Evolutionary conservation across 163 green algal species (phyloP), one percentile per base, ranked within the genome.

Genomic region (Picocystis sp.): DNA sequence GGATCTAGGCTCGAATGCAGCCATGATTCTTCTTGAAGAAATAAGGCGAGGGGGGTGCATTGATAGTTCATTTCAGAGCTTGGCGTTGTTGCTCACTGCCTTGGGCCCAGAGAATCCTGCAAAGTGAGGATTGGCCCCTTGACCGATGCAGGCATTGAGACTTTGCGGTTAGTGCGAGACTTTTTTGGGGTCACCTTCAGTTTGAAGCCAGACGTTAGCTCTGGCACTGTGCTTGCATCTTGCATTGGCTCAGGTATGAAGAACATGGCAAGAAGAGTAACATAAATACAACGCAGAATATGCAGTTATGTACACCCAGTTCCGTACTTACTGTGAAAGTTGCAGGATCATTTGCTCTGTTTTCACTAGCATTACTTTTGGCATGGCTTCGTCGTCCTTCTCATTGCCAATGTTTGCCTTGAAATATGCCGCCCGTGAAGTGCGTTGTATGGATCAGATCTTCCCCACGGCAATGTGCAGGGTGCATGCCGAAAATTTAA

Each of bases 161-260:
- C 77, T 24, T 66, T 98, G 72, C 77, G 91, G 1, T 72, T 85
- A 57, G 50, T 96, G 0, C 70, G 72, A 10, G 85, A 93, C 12
- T 86, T 99, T 48, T 79, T 97, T 33, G 78, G 77, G 1, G 81
- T 98, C 3, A 78, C 70, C 42, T 99, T 96, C 66, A 77, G 66
- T 62, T 74, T 99, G 47, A 67, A 70, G 34, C 74, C 89, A 0
- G 87, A 99, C 56, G 51, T 64, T 13, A 66, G 77, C 57, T 89
- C 70, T 50, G 57, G 65, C 15, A 99, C 91, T 2, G 73, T 98
- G 19, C 88, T 95, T 52, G 58, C 90, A 15, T 85, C 76, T 0
- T 96, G 86, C 53, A 73, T 99, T 9, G 91, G 91, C 15, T 71
- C 70, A 1, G 86, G 80, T 17, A 53, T 93, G 5, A 89, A 78